These are phyloP conservation scores for Adansonia gregorii DNA, from an alignment of 441 rosid species.

Conservation along the genomic window DNA sequence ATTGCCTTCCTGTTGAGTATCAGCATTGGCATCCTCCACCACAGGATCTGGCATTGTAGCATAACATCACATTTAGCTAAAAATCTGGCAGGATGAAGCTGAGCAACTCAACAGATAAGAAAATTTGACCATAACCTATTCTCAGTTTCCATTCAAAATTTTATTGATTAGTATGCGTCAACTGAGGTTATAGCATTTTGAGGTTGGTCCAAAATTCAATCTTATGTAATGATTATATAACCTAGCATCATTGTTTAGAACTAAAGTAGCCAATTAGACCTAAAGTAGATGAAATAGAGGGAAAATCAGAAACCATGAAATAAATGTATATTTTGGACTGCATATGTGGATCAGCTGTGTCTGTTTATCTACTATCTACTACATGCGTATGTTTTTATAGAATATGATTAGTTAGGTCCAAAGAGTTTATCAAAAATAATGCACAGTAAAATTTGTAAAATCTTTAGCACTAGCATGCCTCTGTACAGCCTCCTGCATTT, in stretches of 20 bases:
- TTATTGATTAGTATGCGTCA: background rate
- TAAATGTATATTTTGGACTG: background rate
- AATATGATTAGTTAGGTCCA: background rate
- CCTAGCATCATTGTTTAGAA: background rate
- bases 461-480: background rate
- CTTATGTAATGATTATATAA: background rate
- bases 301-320: background rate
- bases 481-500: background rate
- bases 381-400: background rate
- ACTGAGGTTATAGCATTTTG: background rate
- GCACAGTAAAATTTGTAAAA: background rate
- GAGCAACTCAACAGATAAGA: slow-evolving; percentile 11
- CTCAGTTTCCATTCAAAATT: background rate
- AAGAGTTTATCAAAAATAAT: background rate
- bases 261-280: background rate
- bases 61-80: slow-evolving; percentile 25
- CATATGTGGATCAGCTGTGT: background rate
- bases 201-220: background rate
- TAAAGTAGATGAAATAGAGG: background rate
- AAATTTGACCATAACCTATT: background rate
- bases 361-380: background rate
- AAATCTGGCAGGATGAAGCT: slow-evolving; percentile 9
- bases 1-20: slow-evolving; percentile 52
- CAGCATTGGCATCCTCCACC: slow-evolving; percentile 46
- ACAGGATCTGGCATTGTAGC: slow-evolving; percentile 46